A percentile compares a stretch with the other conserved stretches of the same genome.
These are phyloP conservation scores for Aspergillus hortae DNA, from an alignment of 2,329 filamentous ascomycete species.

Conservation along the genomic window DNA sequence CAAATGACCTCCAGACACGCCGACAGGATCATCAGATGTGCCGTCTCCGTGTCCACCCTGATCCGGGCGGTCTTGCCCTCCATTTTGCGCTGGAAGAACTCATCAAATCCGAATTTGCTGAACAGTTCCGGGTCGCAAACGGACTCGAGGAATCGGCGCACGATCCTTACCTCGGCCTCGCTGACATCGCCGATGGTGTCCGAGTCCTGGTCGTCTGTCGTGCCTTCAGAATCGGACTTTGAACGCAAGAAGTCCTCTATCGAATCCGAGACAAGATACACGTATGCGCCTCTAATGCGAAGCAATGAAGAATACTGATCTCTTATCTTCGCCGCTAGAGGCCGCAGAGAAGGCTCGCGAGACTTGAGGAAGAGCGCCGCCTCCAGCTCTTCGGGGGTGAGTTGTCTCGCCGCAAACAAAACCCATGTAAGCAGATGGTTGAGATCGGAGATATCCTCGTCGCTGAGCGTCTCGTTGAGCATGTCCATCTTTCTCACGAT, in stretches of 20 bases:
- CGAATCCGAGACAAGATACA: slow-evolving; percentile 20
- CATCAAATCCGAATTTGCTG: slow-evolving; percentile 24
- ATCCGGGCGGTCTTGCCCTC: slow-evolving; percentile 16
- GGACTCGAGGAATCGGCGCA: slow-evolving; percentile 21
- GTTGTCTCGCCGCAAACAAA: slow-evolving; percentile 6
- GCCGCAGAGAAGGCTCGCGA: slow-evolving; percentile 22
- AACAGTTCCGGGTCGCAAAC: slow-evolving; percentile 24
- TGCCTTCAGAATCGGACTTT: background rate
- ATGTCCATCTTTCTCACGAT: slow-evolving; percentile 16
- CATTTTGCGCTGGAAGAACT: slow-evolving; percentile 22
- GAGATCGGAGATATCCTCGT: slow-evolving; percentile 25
- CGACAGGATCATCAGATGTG: slow-evolving; percentile 6
- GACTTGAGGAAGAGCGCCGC: slow-evolving; percentile 19
- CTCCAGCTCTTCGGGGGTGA: slow-evolving; percentile 16
- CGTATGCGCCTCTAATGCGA: slow-evolving; percentile 7
- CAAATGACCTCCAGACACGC: slow-evolving; percentile 13
- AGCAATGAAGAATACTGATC: slow-evolving; percentile 24
- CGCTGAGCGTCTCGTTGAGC: slow-evolving; percentile 20
- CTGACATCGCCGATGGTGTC: slow-evolving; percentile 12
- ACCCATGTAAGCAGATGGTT: slow-evolving; percentile 23
- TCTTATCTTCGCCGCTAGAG: slow-evolving; percentile 20
- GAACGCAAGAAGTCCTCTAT: slow-evolving; percentile 17
- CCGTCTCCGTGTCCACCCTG: slow-evolving; percentile 14
- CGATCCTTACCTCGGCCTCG: slow-evolving; percentile 20
- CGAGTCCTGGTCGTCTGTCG: background rate